These are phyloP conservation scores for Gnaphalium uliginosum DNA, from an alignment of 129 eudicot species.

Conservation along the genomic window DNA sequence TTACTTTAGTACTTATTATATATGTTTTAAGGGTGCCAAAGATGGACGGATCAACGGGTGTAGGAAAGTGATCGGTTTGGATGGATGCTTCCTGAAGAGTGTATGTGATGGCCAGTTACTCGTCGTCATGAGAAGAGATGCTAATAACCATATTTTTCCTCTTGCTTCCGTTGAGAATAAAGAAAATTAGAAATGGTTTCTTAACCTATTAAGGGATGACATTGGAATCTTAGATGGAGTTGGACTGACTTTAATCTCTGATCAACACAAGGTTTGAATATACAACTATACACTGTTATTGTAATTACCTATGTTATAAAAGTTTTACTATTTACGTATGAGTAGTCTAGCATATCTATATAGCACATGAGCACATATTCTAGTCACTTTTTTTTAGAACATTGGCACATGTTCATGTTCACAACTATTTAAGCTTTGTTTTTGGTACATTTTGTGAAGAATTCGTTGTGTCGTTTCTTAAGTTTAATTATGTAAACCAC, in stretches of 20 bases:
- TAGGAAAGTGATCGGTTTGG: neutral
- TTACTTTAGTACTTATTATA: neutral
- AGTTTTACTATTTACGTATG: no score
- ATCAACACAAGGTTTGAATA: conserved; percentile 5
- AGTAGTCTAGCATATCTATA: no score
- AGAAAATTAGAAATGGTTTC: neutral
- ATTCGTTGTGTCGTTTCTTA: no score
- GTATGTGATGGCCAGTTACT: neutral
- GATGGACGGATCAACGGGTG: neutral
- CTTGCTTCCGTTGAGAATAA: neutral
- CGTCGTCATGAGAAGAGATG: neutral
- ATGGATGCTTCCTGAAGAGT: neutral
- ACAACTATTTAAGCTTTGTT: no score
- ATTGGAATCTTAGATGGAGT: neutral
- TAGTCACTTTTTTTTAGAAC: no score
- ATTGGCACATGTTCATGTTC: no score
- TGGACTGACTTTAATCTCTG: neutral
- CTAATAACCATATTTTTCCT: neutral
- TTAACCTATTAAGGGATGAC: neutral
- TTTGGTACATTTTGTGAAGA: no score
- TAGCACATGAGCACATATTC: no score
- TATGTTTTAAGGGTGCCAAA: conserved; percentile 4
- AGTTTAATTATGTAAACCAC: no score
- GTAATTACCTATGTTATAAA: no score
- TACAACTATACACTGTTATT: no score